Conservation (phyloP, 176 grass and related monocot species). For the Cenchrus fungigraminus region DNA sequence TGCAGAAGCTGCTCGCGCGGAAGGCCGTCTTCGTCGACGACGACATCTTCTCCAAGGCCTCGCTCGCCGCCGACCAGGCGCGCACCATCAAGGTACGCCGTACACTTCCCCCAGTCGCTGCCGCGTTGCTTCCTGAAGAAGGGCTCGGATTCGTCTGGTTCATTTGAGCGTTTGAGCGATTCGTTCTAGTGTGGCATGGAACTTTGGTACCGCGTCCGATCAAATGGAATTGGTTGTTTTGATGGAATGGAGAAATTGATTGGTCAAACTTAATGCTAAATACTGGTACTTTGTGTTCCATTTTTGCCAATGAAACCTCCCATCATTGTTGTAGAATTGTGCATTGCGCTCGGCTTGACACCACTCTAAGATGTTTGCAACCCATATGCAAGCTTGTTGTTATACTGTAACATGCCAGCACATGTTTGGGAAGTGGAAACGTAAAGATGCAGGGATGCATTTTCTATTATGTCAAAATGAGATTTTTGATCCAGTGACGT, state of each 20-base stretch:
- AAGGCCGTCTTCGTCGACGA: conserved; percentile 92
- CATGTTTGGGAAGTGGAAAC: background rate
- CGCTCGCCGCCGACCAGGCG: conserved; percentile 79
- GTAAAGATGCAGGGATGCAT: background rate
- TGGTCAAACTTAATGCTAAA: background rate
- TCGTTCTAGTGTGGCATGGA: background rate
- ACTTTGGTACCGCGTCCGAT: background rate
- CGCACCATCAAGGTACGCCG: conserved; percentile 80
- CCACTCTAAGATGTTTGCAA: background rate
- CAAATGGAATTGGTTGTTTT: background rate
- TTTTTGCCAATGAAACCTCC: background rate
- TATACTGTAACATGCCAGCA: background rate
- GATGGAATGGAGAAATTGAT: background rate
- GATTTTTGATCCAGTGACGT: background rate
- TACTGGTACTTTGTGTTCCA: background rate
- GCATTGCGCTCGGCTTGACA: background rate
- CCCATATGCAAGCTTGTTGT: background rate
- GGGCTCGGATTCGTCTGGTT: background rate
- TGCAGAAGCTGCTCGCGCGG: conserved; percentile 77
- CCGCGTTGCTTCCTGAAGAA: no score
- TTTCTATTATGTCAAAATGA: background rate
- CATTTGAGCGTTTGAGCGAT: background rate
- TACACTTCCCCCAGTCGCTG: background rate
- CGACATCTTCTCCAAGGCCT: conserved; percentile 87
- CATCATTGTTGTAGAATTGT: background rate